Base-by-base conservation (phyloP, 768 basidiomycete species). In the Kwoniella pini region DNA sequence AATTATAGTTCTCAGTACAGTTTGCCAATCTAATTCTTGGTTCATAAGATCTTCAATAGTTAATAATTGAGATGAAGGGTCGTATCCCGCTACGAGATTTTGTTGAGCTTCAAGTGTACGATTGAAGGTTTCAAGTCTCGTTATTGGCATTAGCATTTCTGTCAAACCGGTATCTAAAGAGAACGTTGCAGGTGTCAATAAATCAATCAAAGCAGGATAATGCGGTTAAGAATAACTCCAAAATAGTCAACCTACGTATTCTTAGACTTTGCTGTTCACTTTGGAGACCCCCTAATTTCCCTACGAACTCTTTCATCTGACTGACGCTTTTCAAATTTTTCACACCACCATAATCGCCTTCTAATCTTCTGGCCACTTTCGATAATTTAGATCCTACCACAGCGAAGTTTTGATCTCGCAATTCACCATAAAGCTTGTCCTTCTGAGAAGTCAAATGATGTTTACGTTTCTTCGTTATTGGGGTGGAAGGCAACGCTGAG, bases 41-140 rank as follows among this genome's bases (percentile, higher is more conserved):
- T 89, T 85, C 63, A 98, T 86, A 68, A 99, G 81, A 57, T 94
- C 91, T 75, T 98, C 95, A 56, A 99, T 90, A 0, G 87, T 86
- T n/a, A 80, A 80, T 42, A 96, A 82, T 76, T 98, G 96, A 3
- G 83, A 82, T 12, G 85, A 80, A 26, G 88, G 81, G 69, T 97
- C 89, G 72, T 94, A 92, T 6, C 92, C 94, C 6, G 93, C 91
- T 28, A 98, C 84, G n/a, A 99, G 82, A 77, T 98, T 98, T 78
- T 98, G 96, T 73, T 98, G 95, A 13, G 96, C 88, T 80, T 98
- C 94, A 10, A 99, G 82, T 11, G 87, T 89, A 72, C 87, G 88
- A 79, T 92, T 91, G 80, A 99, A 99, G 45, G 87, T 80, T 39
- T 95, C 89, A 13, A 89, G 89, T 54, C 85, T 82, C 1, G 94